A percentile compares a stretch with the other conserved stretches of the same genome.
Evolutionary conservation across 1,284 basidiomycete genomes (phyloP).

Genomic region (Irpex sp.): DNA sequence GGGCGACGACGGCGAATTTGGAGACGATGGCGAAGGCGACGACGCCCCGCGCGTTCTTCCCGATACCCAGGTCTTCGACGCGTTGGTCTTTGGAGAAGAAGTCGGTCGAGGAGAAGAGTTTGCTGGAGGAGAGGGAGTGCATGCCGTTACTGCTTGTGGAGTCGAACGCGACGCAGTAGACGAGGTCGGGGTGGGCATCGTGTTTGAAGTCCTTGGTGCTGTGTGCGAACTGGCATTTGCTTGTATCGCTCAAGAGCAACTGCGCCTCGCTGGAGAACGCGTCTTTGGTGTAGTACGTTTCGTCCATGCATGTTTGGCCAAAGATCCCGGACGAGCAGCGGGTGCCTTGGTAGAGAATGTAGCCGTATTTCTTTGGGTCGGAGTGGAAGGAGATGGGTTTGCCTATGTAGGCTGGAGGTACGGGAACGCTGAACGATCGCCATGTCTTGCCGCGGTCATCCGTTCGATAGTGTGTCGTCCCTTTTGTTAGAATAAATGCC

Average conservation of each 20-base stretch:
- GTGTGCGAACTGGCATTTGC: conserved; percentile 84
- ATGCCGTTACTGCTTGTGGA: conserved; percentile 42
- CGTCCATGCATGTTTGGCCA: conserved; percentile 70
- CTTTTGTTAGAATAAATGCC: conserved; percentile 81
- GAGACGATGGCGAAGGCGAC: conserved; percentile 87
- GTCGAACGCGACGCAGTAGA: conserved; percentile 89
- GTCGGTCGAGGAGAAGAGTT: conserved; percentile 79
- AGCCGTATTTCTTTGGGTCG: conserved; percentile 57
- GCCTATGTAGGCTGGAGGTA: conserved; percentile 54
- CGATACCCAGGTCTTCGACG: conserved; percentile 81
- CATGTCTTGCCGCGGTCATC: conserved; percentile 83
- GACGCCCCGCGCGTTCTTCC: conserved; percentile 81
- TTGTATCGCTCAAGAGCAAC: conserved; percentile 64
- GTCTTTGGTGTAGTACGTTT: conserved; percentile 87
- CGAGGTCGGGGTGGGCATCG: conserved; percentile 65
- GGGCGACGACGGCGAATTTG: conserved; percentile 86
- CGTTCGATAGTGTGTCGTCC: conserved; percentile 78
- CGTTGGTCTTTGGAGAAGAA: conserved; percentile 68
- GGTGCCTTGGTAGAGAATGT: conserved; percentile 85
- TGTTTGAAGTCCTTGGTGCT: conserved; percentile 76
- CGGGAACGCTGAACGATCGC: conserved; percentile 73
- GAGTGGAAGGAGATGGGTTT: conserved; percentile 84
- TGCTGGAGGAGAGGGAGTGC: conserved; percentile 60
- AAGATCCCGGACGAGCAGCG: conserved; percentile 62
- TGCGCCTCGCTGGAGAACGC: conserved; percentile 64